Base-by-base conservation (phyloP, 192 early-diverging fungal species). In the Rhizoclosmatium sp. region DNA sequence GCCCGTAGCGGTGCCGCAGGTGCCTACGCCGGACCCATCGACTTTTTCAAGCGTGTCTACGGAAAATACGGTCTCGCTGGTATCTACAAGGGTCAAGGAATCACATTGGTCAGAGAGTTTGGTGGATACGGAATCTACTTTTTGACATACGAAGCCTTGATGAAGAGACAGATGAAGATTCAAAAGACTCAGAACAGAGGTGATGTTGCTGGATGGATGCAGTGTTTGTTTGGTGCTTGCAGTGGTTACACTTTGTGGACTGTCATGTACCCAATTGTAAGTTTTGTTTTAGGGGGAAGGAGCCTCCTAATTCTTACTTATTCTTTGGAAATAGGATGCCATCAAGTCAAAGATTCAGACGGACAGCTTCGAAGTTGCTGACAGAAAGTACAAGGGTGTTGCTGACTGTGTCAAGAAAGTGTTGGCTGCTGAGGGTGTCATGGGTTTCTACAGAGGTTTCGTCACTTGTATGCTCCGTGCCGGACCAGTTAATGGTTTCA, bases 291-390 rank as follows among this genome's bases (percentile, higher is more conserved):
- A 2, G 14, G 19, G 42, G 47, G 47, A 69, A 69, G 7, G 2
- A 60, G 45, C n/a, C 3, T 4, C 51, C 12, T 44, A 2, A 73
- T 4, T 58, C 16, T 23, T 51, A 56, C 48, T 5, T 9, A 42
- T 9, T 58, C 16, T 61, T 59, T 76, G 39, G 3, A 40, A 48
- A 16, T 66, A 84, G 82, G 97, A 98, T 85, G 91, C 93, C 54
- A 90, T 99, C 84, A 99, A 99, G 85, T 94, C 93, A 83, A 96
- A 95, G 84, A 81, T 99, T 45, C 97, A 99, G 83, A 97, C 95
- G 3, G 96, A 99, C 81, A 91, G 88, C 2, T 95, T 99, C 82
- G 85, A 89, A 19, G 77, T 83, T 0, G 71, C 69, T 3, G 87
- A 87, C 10, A 89, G 91, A 71, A 88, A 91, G 76, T 99, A 96